Evolutionary conservation across 116 monocot genomes (phyloP).

Genomic region (Papilionanthe hybrid): DNA sequence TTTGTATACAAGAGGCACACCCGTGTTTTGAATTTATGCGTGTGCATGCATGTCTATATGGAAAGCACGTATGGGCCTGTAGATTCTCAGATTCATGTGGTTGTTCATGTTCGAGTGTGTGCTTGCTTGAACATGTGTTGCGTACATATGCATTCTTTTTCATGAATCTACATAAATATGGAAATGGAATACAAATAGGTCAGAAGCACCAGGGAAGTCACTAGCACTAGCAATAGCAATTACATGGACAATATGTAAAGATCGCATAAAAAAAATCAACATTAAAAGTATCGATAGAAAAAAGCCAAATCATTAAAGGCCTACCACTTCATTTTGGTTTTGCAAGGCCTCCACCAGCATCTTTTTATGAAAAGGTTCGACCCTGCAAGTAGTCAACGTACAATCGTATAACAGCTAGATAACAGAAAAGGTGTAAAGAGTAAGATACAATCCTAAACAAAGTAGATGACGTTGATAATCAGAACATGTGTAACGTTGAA

Average conservation of each 20-base stretch:
- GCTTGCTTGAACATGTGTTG: background rate
- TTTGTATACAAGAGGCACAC: too few species aligned
- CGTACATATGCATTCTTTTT: background rate
- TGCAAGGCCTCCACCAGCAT: slow-evolving; percentile 98
- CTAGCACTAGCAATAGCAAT: background rate
- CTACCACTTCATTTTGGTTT: slow-evolving; percentile 98
- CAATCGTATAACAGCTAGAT: background rate
- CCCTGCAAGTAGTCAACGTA: slow-evolving; percentile 41
- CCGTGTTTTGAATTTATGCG: too few species aligned
- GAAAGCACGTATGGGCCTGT: too few species aligned
- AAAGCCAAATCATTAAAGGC: slow-evolving; percentile 9
- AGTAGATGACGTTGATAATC: too few species aligned
- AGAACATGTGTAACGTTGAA: background rate
- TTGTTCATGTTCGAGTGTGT: background rate
- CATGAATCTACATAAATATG: background rate
- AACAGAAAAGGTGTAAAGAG: background rate
- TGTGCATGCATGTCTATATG: too few species aligned
- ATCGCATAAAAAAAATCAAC: background rate
- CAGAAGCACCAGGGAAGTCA: background rate
- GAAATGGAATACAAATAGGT: background rate
- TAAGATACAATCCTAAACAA: background rate
- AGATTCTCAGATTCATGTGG: too few species aligned
- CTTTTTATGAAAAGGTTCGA: slow-evolving; percentile 95
- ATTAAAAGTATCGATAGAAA: background rate
- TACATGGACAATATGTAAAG: background rate